Conservation (phyloP, 306 rosid genomes). For the Trifolium repens region DNA sequence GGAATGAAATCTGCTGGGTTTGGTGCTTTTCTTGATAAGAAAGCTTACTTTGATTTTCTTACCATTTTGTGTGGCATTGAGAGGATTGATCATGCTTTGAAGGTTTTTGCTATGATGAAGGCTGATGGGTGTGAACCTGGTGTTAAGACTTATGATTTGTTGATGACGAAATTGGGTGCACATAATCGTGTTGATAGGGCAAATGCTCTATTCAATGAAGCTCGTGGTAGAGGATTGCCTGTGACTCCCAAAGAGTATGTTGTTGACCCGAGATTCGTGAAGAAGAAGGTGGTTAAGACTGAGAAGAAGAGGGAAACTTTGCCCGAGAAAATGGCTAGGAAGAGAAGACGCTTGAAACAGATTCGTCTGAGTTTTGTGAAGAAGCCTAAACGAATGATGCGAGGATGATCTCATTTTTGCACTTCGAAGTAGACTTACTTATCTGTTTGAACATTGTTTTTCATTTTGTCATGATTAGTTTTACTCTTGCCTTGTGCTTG, state of each 20-base stretch:
- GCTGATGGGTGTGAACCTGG: constrained; percentile 75
- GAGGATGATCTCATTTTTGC: constrained; percentile 48
- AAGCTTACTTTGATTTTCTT: constrained; percentile 63
- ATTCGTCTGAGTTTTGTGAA: constrained; percentile 80
- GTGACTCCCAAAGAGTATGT: constrained; percentile 58
- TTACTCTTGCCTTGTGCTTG: constrained; percentile 14
- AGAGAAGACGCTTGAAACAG: constrained; percentile 85
- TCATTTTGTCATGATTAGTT: constrained; percentile 28
- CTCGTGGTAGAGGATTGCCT: constrained; percentile 44
- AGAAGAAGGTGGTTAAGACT: constrained; percentile 58
- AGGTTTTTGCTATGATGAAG: constrained; percentile 77
- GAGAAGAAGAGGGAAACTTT: constrained; percentile 77
- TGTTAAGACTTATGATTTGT: constrained; percentile 64
- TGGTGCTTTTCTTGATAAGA: constrained; percentile 61
- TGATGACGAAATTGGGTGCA: constrained; percentile 70
- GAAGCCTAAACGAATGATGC: constrained; percentile 61
- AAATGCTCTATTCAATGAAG: constrained; percentile 68
- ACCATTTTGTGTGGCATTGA: constrained; percentile 85
- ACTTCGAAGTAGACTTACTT: constrained; percentile 35
- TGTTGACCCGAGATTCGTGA: constrained; percentile 58
- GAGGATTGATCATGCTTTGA: constrained; percentile 77
- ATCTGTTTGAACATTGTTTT: constrained; percentile 32
- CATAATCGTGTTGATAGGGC: constrained; percentile 68
- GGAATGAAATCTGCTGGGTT: constrained; percentile 71
- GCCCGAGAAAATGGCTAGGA: constrained; percentile 91